phyloP scores from a whole-genome alignment of 2,329 filamentous ascomycete genomes.

The Chaetomium globosum region DNA sequence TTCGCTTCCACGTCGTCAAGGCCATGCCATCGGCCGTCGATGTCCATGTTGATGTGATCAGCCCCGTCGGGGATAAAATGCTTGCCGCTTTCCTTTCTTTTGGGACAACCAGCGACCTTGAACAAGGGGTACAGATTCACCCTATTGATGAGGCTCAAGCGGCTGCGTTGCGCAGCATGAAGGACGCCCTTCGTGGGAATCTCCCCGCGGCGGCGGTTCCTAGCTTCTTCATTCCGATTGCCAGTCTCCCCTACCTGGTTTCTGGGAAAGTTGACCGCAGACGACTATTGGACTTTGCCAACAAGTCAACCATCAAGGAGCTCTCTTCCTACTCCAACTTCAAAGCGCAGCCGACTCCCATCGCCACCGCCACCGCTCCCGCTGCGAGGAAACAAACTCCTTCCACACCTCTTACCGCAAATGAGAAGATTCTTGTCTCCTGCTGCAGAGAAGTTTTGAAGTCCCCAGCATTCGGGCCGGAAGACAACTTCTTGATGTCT shows the following conservation, averaged over 20 bases:
- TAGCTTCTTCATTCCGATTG: conserved; percentile 28
- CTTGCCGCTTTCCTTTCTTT: conserved; percentile 20
- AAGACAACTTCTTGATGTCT: conserved; percentile 50
- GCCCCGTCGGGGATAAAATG: conserved; percentile 23
- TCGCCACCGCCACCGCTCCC: conserved; percentile 23
- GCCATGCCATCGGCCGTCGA: conserved; percentile 44
- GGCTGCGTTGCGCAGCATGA: conserved; percentile 4
- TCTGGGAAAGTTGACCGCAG: conserved; percentile 30
- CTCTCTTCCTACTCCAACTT: conserved; percentile 13
- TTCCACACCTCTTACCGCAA: conserved; percentile 40
- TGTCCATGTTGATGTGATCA: conserved; percentile 53
- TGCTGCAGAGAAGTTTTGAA: conserved; percentile 17
- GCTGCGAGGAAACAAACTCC: neutral
- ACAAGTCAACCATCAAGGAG: conserved; percentile 18
- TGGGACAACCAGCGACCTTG: neutral
- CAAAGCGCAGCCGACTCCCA: conserved; percentile 30
- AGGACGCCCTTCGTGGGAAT: neutral
- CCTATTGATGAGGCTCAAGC: conserved; percentile 1
- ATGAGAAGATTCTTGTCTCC: conserved; percentile 45
- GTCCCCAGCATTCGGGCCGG: conserved; percentile 7
- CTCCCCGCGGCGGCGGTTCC: conserved; percentile 30
- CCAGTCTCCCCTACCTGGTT: conserved; percentile 26
- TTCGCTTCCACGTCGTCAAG: conserved; percentile 47
- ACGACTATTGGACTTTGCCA: conserved; percentile 20
- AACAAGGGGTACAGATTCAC: conserved; percentile 10